phyloP scores from a whole-genome alignment of 306 rosid species.

The Prunus mira region DNA sequence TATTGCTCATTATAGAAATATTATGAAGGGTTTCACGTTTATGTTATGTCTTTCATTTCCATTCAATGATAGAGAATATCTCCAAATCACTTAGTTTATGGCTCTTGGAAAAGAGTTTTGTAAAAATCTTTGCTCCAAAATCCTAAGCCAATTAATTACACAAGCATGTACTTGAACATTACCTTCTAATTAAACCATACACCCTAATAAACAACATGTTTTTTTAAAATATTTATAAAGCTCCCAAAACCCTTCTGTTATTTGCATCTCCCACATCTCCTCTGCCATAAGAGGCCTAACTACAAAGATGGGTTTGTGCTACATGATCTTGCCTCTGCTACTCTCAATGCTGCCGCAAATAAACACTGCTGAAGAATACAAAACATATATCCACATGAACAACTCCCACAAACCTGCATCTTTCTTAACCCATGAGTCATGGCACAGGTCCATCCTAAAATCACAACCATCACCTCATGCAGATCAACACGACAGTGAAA shows the following conservation, averaged over 20 bases:
- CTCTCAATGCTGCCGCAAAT: not conserved
- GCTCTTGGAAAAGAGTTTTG: too few relatives aligned
- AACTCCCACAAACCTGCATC: not conserved
- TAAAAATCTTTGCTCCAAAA: too few relatives aligned
- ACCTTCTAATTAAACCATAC: too few relatives aligned
- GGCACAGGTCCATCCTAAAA: slow-evolving; percentile 1
- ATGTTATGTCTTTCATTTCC: too few relatives aligned
- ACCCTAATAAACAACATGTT: not conserved
- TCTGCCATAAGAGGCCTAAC: not conserved
- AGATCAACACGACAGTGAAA: not conserved
- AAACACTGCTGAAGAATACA: not conserved
- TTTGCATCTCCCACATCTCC: not conserved
- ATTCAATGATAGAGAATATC: too few relatives aligned
- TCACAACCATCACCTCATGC: not conserved
- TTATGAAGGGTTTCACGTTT: too few relatives aligned
- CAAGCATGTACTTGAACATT: too few relatives aligned
- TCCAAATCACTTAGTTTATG: too few relatives aligned
- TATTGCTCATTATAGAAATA: too few relatives aligned
- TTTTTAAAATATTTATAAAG: too few relatives aligned
- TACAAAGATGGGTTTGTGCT: not conserved
- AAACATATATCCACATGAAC: slow-evolving; percentile 4
- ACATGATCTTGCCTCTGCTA: not conserved
- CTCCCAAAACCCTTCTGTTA: too few relatives aligned
- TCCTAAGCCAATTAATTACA: too few relatives aligned
- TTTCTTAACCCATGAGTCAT: not conserved